Conservation (phyloP, 2,329 filamentous ascomycete species). For the Trichoderma lentiforme region DNA sequence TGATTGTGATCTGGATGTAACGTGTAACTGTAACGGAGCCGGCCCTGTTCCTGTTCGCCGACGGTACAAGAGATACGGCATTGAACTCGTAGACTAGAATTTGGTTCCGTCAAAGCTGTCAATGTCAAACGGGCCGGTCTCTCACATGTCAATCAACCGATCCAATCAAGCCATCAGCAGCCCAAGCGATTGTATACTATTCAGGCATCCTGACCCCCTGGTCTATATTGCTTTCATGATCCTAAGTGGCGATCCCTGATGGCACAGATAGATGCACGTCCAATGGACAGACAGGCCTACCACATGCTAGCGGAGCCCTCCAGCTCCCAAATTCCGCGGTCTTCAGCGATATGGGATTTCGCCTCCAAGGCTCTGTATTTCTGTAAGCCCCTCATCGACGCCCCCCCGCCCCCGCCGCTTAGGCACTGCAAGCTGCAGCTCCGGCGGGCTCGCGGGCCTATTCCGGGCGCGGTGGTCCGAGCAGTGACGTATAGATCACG, state of each 20-base stretch:
- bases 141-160: conserved; percentile 6
- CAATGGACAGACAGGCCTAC: background rate
- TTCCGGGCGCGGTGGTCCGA: conserved; percentile 3
- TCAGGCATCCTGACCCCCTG: background rate
- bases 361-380: background rate
- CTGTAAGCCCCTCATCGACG: background rate
- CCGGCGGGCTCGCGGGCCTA: background rate
- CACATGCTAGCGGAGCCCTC: conserved; percentile 2
- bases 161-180: background rate
- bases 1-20: background rate
- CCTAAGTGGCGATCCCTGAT: background rate
- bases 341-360: background rate
- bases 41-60: background rate
- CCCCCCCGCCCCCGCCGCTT: background rate
- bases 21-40: background rate
- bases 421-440: background rate
- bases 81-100: background rate
- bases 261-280: background rate
- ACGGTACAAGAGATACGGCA: background rate
- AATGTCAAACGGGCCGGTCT: background rate
- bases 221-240: background rate
- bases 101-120: background rate
- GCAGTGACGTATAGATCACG: conserved; percentile 14
- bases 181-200: background rate
- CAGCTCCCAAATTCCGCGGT: background rate